Conservation (phyloP, 2,329 filamentous ascomycete genomes). For the Ophiostoma ulmi region DNA sequence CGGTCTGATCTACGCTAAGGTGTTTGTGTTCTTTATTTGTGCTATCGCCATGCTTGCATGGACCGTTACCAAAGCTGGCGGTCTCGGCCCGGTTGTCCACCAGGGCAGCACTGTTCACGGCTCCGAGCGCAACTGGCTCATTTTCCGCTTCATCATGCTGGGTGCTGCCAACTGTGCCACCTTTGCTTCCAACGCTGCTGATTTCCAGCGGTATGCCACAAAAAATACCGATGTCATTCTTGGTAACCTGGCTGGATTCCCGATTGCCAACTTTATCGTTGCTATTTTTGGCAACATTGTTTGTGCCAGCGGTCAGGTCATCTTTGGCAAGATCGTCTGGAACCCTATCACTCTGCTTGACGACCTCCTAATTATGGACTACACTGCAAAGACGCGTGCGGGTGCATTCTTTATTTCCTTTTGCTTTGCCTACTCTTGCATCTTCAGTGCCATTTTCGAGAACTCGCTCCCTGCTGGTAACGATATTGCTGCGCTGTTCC, state of each 20-base stretch:
- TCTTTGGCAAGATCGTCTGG: conserved; percentile 22
- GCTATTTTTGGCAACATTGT: conserved; percentile 36
- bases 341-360: conserved; percentile 13
- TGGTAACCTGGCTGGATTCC: conserved; percentile 40
- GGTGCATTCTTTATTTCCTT: conserved; percentile 12
- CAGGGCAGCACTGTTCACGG: conserved; percentile 34
- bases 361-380: conserved; percentile 2
- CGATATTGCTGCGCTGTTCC: conserved; percentile 35
- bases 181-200: conserved; percentile 40
- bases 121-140: conserved; percentile 35
- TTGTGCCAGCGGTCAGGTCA: conserved; percentile 19
- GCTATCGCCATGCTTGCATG: conserved; percentile 24
- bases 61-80: conserved; percentile 21
- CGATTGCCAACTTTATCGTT: conserved; percentile 37
- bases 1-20: conserved; percentile 23
- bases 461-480: conserved; percentile 30
- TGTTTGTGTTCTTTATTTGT: conserved; percentile 22
- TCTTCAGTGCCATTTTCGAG: conserved; percentile 23
- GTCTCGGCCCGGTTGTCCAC: conserved; percentile 28
- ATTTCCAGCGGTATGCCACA: conserved; percentile 42
- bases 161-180: conserved; percentile 36
- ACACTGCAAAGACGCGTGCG: conserved; percentile 7
- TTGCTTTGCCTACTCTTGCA: conserved; percentile 16
- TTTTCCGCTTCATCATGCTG: conserved; percentile 37
- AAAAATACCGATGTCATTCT: conserved; percentile 39